Percentiles rank a stretch among this genome's conserved stretches.
Evolutionary conservation across 2,329 filamentous ascomycete genomes (phyloP).

Genomic region (Elsinoe batatas): DNA sequence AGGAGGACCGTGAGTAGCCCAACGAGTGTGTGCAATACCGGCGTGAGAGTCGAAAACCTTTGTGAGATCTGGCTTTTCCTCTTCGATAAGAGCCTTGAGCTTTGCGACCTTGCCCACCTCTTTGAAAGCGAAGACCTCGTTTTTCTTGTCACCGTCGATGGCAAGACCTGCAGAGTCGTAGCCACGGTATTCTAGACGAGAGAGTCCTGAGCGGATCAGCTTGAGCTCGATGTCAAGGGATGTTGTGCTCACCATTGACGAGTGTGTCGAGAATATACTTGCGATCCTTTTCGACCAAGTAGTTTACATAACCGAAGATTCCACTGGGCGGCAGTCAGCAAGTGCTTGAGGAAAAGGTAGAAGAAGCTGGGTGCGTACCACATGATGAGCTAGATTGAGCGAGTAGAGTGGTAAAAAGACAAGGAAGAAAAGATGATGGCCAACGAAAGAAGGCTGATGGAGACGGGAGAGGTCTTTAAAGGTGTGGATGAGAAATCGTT

Average conservation of each 20-base stretch:
- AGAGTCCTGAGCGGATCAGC: constrained; percentile 55
- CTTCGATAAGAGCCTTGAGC: constrained; percentile 83
- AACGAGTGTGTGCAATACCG: constrained; percentile 96
- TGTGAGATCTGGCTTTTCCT: constrained; percentile 70
- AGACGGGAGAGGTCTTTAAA: not conserved
- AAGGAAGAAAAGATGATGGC: constrained; percentile 5
- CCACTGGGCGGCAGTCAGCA: constrained; percentile 33
- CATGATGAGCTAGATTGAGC: constrained; percentile 12
- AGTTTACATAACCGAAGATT: constrained; percentile 99
- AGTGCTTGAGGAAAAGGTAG: not conserved
- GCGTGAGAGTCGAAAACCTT: constrained; percentile 97
- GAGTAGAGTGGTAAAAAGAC: constrained; percentile 1
- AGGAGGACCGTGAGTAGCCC: constrained; percentile 94
- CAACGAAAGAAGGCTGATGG: constrained; percentile 8
- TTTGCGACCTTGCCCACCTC: constrained; percentile 99
- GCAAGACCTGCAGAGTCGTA: constrained; percentile 97
- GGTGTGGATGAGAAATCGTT: constrained; percentile 2
- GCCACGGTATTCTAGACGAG: constrained; percentile 93
- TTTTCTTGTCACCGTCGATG: constrained; percentile 96
- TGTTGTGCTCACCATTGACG: constrained; percentile 67
- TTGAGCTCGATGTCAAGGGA: constrained; percentile 15
- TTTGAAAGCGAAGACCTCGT: constrained; percentile 94
- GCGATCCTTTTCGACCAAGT: constrained; percentile 96
- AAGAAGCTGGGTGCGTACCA: constrained; percentile 12
- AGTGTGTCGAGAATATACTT: constrained; percentile 93